These are phyloP conservation scores for Stephania cephalantha DNA, from an alignment of 164 flowering plant genomes.

Conservation along the genomic window DNA sequence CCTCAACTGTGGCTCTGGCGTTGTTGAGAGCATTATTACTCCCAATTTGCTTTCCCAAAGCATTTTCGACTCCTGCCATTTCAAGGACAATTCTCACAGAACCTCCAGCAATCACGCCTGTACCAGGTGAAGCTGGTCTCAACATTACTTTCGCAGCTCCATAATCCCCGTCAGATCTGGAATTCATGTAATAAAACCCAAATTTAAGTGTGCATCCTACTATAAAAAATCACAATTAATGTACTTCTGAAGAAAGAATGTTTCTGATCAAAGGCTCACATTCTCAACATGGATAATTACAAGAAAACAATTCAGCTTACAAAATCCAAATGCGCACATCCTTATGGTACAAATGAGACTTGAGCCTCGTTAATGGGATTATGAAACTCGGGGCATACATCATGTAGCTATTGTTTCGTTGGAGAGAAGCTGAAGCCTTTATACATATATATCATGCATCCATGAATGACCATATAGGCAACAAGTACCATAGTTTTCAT, in stretches of 20 bases:
- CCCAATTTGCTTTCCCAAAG: slow-evolving; percentile 86
- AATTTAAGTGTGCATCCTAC: not conserved
- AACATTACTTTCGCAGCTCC: slow-evolving; percentile 99
- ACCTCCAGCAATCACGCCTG: slow-evolving; percentile 97
- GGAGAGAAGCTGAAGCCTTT: no score
- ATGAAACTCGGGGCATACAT: no score
- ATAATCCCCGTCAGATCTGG: slow-evolving; percentile 78
- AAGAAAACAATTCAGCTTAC: not conserved
- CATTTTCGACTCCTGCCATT: slow-evolving; percentile 97
- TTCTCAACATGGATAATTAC: not conserved
- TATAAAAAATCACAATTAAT: not conserved
- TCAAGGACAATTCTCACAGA: slow-evolving; percentile 84
- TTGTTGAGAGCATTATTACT: slow-evolving; percentile 92
- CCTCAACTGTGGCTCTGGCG: slow-evolving; percentile 87
- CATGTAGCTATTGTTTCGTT: no score
- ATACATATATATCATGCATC: no score
- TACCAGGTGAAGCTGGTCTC: slow-evolving; percentile 96
- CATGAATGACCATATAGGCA: no score
- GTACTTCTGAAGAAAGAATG: not conserved
- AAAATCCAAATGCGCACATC: not conserved
- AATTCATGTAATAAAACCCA: slow-evolving; percentile 3
- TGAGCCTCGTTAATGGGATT: not conserved
- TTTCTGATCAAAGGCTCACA: no score
- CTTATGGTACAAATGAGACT: not conserved
- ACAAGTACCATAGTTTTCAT: no score